These are phyloP conservation scores for Luzula sylvatica DNA, from an alignment of 176 grass and related monocot species.

Conservation along the genomic window DNA sequence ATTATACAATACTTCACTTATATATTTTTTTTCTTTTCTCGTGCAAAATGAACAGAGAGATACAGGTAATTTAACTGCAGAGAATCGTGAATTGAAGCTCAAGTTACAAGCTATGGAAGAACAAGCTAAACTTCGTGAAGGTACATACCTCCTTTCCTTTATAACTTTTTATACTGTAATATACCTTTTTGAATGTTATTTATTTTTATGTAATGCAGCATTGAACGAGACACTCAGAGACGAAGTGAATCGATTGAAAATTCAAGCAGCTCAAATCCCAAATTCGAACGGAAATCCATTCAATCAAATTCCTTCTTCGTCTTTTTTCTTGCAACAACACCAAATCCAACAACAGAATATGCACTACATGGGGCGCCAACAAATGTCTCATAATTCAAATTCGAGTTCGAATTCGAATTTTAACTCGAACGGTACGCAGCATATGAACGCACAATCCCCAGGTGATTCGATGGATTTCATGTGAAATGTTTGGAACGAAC, in stretches of 20 bases:
- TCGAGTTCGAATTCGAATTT: slow-evolving; percentile 15
- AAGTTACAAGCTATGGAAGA: slow-evolving; percentile 92
- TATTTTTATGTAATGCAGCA: slow-evolving; percentile 37
- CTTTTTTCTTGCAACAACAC: slow-evolving; percentile 40
- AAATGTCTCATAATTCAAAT: slow-evolving; percentile 27
- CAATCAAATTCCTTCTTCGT: slow-evolving; percentile 31
- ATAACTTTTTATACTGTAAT: neutral
- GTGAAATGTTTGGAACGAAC: slow-evolving; percentile 38
- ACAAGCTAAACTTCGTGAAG: slow-evolving; percentile 95
- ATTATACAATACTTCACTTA: neutral
- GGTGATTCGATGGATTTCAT: slow-evolving; percentile 91
- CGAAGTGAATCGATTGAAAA: slow-evolving; percentile 75
- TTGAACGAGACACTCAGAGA: slow-evolving; percentile 70
- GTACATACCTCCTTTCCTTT: slow-evolving; percentile 35
- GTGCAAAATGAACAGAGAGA: slow-evolving; percentile 58
- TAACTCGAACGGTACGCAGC: slow-evolving; percentile 41
- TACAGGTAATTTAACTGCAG: slow-evolving; percentile 65
- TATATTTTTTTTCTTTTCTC: slow-evolving; percentile 22
- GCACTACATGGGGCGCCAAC: slow-evolving; percentile 33
- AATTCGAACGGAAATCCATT: slow-evolving; percentile 47
- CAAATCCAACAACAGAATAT: slow-evolving; percentile 49
- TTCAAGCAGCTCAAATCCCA: slow-evolving; percentile 49
- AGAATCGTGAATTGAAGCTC: slow-evolving; percentile 93
- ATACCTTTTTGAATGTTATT: neutral
- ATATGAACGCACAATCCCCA: slow-evolving; percentile 38